Base-by-base conservation (phyloP, 2,329 filamentous ascomycete genomes). In the Endocalyx cinctus region DNA sequence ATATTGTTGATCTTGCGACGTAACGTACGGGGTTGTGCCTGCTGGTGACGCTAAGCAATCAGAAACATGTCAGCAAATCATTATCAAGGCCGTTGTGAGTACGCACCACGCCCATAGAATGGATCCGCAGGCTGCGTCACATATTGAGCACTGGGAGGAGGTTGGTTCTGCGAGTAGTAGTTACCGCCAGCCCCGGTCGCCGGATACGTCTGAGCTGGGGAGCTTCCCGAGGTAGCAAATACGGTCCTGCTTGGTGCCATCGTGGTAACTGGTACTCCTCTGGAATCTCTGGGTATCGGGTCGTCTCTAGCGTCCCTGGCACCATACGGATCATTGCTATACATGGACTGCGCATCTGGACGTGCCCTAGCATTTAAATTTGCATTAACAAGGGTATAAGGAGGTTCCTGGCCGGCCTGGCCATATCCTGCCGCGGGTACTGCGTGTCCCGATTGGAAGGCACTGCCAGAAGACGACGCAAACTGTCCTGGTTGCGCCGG, bases 51-150 rank as follows among this genome's bases (percentile, higher is more conserved):
- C 68, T 72, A 72, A 55, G 68, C 55, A 63, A 67, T 69, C 59
- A 69, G 62, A 67, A 48, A 45, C 37, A 43, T 45, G 38, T 42
- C 22, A 39, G 11, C 42, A 41, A 41, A 33, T 42, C 45, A 33
- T 34, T 45, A 45, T 43, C 35, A 48, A 32, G 39, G 37, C 40
- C 47, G 50, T 48, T 54, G 58, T 48, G 46, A 53, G 62, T 72
- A 79, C 70, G 69, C 69, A 74, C 76, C 74, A 67, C 75, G 75
- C 63, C 72, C 72, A 47, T 72, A 75, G 44, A 70, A 69, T 28
- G 72, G 62, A 55, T 77, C 74, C 53, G 63, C 54, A 39, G 70
- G 64, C 50, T 71, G 70, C 45, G 63, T 60, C 26, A 42, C 34
- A 41, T 64, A 64, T 22, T 60, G 51, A 39, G 50, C 50, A 31